These are phyloP conservation scores for Trapa incisa DNA, from an alignment of 345 rosid genomes.

Conservation along the genomic window DNA sequence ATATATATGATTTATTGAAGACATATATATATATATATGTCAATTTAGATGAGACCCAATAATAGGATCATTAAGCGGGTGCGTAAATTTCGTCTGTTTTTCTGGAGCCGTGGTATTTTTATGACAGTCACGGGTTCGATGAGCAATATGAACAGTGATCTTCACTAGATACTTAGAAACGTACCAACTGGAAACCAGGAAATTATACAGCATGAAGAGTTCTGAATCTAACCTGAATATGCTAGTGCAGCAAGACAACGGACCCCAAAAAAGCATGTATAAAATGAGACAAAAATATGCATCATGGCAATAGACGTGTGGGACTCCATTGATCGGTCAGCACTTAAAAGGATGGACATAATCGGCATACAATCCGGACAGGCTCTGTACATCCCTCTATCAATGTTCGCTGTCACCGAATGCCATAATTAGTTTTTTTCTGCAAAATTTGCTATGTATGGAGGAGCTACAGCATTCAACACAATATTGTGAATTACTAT, in stretches of 20 bases:
- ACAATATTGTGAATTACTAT: not conserved
- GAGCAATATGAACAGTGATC: no score
- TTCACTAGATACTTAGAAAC: no score
- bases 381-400: not conserved
- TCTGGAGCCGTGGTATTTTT: not conserved
- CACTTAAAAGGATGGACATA: not conserved
- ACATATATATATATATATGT: no score
- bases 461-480: not conserved
- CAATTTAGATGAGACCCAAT: no score
- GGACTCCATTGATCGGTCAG: not conserved
- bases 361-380: not conserved
- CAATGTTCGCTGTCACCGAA: not conserved
- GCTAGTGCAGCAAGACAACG: not conserved
- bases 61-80: no score
- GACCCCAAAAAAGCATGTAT: not conserved
- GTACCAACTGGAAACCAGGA: no score
- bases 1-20: no score
- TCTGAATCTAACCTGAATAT: not conserved
- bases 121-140: no score
- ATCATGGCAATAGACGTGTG: not conserved
- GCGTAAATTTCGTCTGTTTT: no score
- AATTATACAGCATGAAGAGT: no score
- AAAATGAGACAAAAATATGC: not conserved
- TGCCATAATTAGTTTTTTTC: not conserved
- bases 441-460: not conserved